Conservation (phyloP, 2,329 filamentous ascomycete species). For the Trichoderma koningiopsis region DNA sequence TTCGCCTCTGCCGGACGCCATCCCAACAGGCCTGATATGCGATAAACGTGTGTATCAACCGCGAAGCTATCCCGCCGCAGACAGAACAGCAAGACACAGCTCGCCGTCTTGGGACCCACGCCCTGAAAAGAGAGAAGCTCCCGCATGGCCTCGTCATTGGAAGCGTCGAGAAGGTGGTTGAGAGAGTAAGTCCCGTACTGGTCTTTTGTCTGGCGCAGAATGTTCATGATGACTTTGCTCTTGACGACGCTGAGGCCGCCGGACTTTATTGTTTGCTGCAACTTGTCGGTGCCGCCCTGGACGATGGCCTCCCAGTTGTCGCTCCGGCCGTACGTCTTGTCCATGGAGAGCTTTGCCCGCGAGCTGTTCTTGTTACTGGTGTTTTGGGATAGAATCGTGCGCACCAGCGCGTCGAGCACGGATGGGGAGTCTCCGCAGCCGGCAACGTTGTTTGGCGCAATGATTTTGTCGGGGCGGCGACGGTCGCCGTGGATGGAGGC, state of each 20-base stretch:
- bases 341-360: slow-evolving; percentile 57
- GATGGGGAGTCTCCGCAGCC: slow-evolving; percentile 59
- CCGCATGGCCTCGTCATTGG: slow-evolving; percentile 51
- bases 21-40: slow-evolving; percentile 51
- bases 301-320: slow-evolving; percentile 48
- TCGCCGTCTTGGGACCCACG: slow-evolving; percentile 58
- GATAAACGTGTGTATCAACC: slow-evolving; percentile 56
- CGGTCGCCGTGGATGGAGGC: slow-evolving; percentile 66
- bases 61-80: slow-evolving; percentile 51
- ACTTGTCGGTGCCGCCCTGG: slow-evolving; percentile 42
- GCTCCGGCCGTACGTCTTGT: slow-evolving; percentile 46
- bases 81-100: slow-evolving; percentile 56
- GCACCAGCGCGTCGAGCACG: slow-evolving; percentile 55
- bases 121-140: slow-evolving; percentile 54
- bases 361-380: slow-evolving; percentile 59
- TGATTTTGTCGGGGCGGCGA: slow-evolving; percentile 60
- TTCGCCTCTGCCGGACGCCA: slow-evolving; percentile 48
- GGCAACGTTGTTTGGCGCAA: slow-evolving; percentile 63
- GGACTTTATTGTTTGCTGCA: slow-evolving; percentile 64
- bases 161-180: slow-evolving; percentile 49
- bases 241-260: slow-evolving; percentile 75
- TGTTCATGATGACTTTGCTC: slow-evolving; percentile 69
- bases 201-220: slow-evolving; percentile 64
- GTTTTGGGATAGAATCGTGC: slow-evolving; percentile 57
- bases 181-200: slow-evolving; percentile 48